Percentiles rank a stretch among this genome's conserved stretches.
Conservation (phyloP, 257 asterid species). For the Nyctanthes arbortristis region DNA sequence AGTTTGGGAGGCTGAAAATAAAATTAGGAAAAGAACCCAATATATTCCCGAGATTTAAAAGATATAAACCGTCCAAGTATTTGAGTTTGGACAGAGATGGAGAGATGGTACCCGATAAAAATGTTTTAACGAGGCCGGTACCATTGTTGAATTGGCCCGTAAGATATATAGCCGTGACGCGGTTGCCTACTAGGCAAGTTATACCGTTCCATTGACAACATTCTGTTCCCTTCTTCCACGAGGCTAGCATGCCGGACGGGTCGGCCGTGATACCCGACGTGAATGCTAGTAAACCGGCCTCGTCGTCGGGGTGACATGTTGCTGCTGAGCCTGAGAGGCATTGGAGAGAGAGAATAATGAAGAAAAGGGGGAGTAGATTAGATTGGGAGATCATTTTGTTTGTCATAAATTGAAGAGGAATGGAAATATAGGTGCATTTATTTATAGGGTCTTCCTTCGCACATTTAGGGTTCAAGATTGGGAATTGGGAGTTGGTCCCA, state of each 20-base stretch:
- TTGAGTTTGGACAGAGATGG: constrained; percentile 56
- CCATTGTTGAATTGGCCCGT: constrained; percentile 33
- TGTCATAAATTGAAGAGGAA: background rate
- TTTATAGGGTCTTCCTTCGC: too few relatives aligned
- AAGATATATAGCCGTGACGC: constrained; percentile 48
- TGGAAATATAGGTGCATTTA: background rate
- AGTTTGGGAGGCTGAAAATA: constrained; percentile 36
- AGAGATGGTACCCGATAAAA: constrained; percentile 61
- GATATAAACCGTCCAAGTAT: constrained; percentile 38
- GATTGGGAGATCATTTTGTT: constrained; percentile 22
- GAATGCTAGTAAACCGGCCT: constrained; percentile 60
- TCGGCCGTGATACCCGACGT: constrained; percentile 67
- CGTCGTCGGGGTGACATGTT: constrained; percentile 62
- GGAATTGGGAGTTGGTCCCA: background rate
- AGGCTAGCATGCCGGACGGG: constrained; percentile 59
- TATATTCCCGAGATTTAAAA: constrained; percentile 41
- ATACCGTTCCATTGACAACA: constrained; percentile 73
- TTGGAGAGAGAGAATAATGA: constrained; percentile 6
- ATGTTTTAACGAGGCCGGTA: constrained; percentile 5
- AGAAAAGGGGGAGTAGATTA: constrained; percentile 22
- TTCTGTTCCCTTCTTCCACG: constrained; percentile 73
- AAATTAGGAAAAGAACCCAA: constrained; percentile 61
- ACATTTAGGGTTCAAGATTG: background rate
- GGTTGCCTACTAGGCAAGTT: constrained; percentile 39
- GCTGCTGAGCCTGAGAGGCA: constrained; percentile 39